Base-by-base conservation (phyloP, 116 monocot species). In the Iris pallida region DNA sequence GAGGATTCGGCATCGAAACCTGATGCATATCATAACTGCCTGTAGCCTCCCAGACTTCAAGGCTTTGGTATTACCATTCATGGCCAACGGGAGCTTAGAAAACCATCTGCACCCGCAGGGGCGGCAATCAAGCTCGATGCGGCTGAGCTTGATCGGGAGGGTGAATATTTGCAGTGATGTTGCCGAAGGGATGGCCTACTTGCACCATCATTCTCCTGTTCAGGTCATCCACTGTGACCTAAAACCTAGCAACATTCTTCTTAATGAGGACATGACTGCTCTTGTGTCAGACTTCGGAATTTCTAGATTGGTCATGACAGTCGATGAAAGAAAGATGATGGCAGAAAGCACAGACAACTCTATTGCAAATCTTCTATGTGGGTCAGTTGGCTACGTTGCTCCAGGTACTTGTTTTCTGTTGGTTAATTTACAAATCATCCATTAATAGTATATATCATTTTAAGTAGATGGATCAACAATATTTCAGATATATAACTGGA, bases 181-280 rank as follows among this genome's bases (percentile, higher is more conserved):
- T 1, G 88, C 88, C 0, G 85, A 92, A 47, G 92, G 92, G n/a
- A 77, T 92, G 77, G 71, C 86, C 1, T 92, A 92, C 75, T 73
- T 92, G 78, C 92, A 92, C 64, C 92, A 92, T 61, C 80, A 92
- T 61, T 83, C 92, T 47, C 86, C 92, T 0, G 81, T 88, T 57
- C 78, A 75, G 63, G 83, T 92, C 19, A 65, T 92, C 15, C 92
- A 92, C 53, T 88, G 88, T 55, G 92, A 92, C 65, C 79, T 92
- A 16, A 89, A 89, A 63, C 89, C 89, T 0, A 89, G 89, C 65
- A 89, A 89, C 53, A 79, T 89, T 55, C 81, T 92, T 41, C 69
- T 92, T 16, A 85, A 92, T 56, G 83, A 86, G 8, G 81, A 86
- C 72, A 81, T 88, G 83, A 92, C 85, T 0, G 92, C 86, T 8